Evolutionary conservation across 2,329 filamentous ascomycete genomes (phyloP), one percentile per base, ranked within the genome.

Genomic region (Tolypocladium paradoxum): DNA sequence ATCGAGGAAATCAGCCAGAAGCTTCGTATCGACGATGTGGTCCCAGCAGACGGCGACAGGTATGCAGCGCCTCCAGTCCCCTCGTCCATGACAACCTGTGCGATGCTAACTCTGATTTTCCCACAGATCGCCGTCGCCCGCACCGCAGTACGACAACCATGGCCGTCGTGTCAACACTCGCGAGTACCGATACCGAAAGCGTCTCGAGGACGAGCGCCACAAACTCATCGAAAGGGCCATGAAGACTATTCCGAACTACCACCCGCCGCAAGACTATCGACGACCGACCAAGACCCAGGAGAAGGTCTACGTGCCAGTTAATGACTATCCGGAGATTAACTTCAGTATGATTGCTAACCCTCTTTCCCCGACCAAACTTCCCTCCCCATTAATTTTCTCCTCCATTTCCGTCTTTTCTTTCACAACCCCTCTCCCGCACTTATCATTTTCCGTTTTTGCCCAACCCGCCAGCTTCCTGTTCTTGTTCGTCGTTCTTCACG

Each of bases 311-410:
- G 93, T 99, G 73, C 93, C 93, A 71, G 93, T 99, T 78, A 99
- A 99, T 83, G 93, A 99, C 75, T 99, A 99, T 73, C 93, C 93
- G 81, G 93, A 99, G 75, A 97, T 99, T 85, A 99, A 99, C 87
- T 99, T 99, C 90, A 99, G 93, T 99, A 96, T 92, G 92, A 92
- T 93, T 91, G 86, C 91, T 96, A 96, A 96, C 90, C 90, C 90
- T 84, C 61, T 85, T 86, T 88, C 84, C 77, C 84, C 43, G 18
- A 33, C 8, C 27, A 33, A 31, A 47, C 18, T 9, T 87, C 85
- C 87, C 76, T 65, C 61, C 61, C 64, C 53, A 58, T 56, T 52
- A 64, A 64, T 60, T 4, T 20, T 37, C 61, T 58, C 50, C 11
- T 49, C 64, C 62, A 61, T 63, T 67, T 37, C 31, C 18, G 8